These are phyloP conservation scores for Teratosphaeria viscida DNA, from an alignment of 2,329 filamentous ascomycete species.

Conservation along the genomic window DNA sequence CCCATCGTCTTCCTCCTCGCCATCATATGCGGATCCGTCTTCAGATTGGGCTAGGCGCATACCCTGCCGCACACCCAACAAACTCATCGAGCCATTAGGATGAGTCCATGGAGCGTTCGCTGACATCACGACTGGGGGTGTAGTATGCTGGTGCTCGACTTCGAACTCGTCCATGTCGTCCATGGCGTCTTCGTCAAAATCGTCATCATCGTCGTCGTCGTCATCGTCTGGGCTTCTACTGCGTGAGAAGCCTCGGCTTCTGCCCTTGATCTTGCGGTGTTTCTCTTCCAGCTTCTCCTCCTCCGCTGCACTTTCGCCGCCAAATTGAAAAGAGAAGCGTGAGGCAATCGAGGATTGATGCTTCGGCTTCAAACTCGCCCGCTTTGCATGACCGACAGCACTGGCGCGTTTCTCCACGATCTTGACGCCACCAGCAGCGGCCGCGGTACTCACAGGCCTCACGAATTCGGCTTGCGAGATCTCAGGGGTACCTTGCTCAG, in stretches of 20 bases:
- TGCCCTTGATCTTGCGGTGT: conserved; percentile 31
- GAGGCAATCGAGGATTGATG: conserved; percentile 57
- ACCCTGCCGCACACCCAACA: conserved; percentile 1
- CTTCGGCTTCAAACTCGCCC: conserved; percentile 22
- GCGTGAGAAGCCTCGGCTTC: neutral
- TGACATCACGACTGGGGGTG: neutral
- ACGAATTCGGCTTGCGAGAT: conserved; percentile 6
- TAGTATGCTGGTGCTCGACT: conserved; percentile 10
- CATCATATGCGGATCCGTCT: conserved; percentile 41
- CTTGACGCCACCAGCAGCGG: conserved; percentile 8
- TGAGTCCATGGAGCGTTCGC: neutral
- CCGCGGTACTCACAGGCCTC: neutral
- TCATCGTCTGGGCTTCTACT: conserved; percentile 11
- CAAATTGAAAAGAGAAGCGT: conserved; percentile 73
- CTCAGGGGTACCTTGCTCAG: conserved; percentile 13
- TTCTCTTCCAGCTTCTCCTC: conserved; percentile 63
- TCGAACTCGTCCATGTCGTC: conserved; percentile 40
- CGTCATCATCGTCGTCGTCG: conserved; percentile 16
- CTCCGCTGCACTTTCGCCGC: conserved; percentile 52
- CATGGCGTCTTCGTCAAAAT: conserved; percentile 31
- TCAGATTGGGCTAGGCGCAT: conserved; percentile 27
- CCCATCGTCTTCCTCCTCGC: conserved; percentile 6
- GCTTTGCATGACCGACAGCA: conserved; percentile 20
- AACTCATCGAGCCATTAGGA: neutral
- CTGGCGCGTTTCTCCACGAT: conserved; percentile 21